Conservation (phyloP, 345 rosid species). For the Eucalyptus erythrocorys region DNA sequence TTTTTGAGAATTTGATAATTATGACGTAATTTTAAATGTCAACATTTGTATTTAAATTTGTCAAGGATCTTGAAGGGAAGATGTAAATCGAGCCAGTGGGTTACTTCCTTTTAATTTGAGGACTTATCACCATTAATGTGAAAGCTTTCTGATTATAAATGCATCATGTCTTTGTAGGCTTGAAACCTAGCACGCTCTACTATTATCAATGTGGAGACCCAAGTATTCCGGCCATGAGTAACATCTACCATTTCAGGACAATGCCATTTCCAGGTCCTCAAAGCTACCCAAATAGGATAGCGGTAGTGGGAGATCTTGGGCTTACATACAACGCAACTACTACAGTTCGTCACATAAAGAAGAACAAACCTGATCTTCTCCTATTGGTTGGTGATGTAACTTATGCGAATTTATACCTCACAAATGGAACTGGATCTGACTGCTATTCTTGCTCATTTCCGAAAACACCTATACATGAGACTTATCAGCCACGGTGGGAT, state of each 20-base stretch:
- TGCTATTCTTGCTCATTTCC: constrained; percentile 46
- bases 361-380: constrained; percentile 72
- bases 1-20: neutral
- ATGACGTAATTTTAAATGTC: neutral
- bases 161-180: constrained; percentile 22
- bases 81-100: neutral
- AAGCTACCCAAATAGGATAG: constrained; percentile 55
- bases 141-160: neutral
- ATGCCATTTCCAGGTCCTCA: constrained; percentile 52
- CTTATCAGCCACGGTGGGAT: constrained; percentile 98
- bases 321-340: constrained; percentile 81
- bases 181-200: constrained; percentile 45
- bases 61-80: neutral
- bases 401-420: constrained; percentile 65
- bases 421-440: constrained; percentile 45
- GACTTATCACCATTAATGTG: neutral
- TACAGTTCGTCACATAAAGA: constrained; percentile 37
- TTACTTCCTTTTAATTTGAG: neutral
- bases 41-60: neutral
- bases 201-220: constrained; percentile 73
- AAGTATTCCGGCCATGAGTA: constrained; percentile 40
- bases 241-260: constrained; percentile 41
- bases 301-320: constrained; percentile 74
- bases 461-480: constrained; percentile 50
- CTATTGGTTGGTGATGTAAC: constrained; percentile 71